phyloP scores from a whole-genome alignment of 495 filamentous ascomycete species.

The Viridothelium virens region DNA sequence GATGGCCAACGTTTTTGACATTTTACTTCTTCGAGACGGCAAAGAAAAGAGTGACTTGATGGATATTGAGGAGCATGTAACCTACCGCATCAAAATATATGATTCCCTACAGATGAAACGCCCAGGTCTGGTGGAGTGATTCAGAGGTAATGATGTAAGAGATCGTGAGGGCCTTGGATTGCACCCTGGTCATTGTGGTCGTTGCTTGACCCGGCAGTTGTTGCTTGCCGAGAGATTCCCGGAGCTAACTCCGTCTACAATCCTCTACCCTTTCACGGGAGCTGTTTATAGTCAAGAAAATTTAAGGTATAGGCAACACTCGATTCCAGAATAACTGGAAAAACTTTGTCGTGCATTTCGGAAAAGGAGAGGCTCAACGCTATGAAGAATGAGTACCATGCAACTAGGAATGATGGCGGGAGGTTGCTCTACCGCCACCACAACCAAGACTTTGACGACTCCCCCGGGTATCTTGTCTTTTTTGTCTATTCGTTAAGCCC shows the following conservation, averaged over 20 bases:
- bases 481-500: constrained; percentile 2
- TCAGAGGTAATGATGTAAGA: background rate
- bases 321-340: no score
- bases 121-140: background rate
- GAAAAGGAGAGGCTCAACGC: background rate
- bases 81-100: constrained; percentile 6
- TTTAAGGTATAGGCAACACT: no score
- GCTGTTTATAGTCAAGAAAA: no score
- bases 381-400: background rate
- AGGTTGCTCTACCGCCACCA: constrained; percentile 3
- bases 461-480: constrained; percentile 6
- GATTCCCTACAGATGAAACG: background rate
- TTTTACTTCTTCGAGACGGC: background rate
- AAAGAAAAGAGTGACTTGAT: background rate
- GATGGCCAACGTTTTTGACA: constrained; percentile 18
- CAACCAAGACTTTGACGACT: background rate
- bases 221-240: background rate
- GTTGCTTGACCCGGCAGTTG: constrained; percentile 1
- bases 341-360: no score
- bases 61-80: background rate
- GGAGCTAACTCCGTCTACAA: background rate
- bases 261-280: background rate
- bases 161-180: background rate
- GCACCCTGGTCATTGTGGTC: background rate
- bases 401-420: background rate